phyloP scores from a whole-genome alignment of 331 rosid genomes.

The Saraca asoca region DNA sequence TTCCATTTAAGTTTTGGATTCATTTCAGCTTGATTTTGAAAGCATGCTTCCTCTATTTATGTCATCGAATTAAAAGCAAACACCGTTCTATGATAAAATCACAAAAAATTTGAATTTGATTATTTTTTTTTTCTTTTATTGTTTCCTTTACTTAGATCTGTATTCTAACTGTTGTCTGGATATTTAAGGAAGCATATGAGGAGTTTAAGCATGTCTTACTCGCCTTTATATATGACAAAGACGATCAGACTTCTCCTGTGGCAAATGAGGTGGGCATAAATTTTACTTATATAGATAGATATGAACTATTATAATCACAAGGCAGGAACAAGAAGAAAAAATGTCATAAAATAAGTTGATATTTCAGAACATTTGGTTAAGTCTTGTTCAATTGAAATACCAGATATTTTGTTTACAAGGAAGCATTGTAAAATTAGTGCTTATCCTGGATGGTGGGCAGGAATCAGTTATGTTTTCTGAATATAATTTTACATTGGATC shows the following conservation, averaged over 20 bases:
- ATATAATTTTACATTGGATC: not conserved
- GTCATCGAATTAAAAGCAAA: too few relatives aligned
- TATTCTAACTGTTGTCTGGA: constrained; percentile 45
- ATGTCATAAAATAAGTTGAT: not conserved
- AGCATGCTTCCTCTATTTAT: too few relatives aligned
- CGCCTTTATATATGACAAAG: constrained; percentile 89
- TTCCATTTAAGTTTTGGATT: too few relatives aligned
- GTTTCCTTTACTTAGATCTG: constrained; percentile 5
- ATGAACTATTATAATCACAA: not conserved
- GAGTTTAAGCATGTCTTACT: constrained; percentile 98
- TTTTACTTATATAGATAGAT: not conserved
- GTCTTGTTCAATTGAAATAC: not conserved
- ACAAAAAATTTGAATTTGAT: not conserved
- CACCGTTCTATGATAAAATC: too few relatives aligned
- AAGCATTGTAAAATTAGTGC: not conserved
- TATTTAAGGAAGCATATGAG: constrained; percentile 97
- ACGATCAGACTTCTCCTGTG: constrained; percentile 80
- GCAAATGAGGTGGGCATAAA: constrained; percentile 71
- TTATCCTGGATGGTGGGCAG: not conserved
- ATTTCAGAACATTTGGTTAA: not conserved
- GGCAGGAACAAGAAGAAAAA: not conserved
- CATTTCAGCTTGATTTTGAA: too few relatives aligned
- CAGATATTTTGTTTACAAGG: not conserved
- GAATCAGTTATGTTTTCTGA: not conserved
- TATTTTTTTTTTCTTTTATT: constrained; percentile 8